Evolutionary conservation across 2,329 filamentous ascomycete species (phyloP), one percentile per base, ranked within the genome.

Genomic region (Alternaria brassicae): DNA sequence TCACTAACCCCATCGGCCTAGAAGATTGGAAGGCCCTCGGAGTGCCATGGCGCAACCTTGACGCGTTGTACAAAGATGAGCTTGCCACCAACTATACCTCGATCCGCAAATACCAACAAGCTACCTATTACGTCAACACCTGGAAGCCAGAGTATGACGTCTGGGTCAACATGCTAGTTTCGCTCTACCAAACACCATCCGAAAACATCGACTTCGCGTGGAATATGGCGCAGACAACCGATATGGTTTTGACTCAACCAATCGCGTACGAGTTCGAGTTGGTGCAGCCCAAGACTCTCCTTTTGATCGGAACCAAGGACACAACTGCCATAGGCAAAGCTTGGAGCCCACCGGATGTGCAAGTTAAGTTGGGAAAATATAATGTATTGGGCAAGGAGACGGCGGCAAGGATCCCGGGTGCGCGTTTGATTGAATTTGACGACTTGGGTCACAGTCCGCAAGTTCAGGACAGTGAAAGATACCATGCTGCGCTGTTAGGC

Each of bases 111-210:
- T 74, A 74, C 51, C 65, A 74, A 41, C 70, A 74, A 44, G 54
- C 65, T 1, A 73, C 71, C 17, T 73, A 73, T 40, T 73, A 73
- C 48, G 69, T 69, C 47, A 65, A 64, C 39, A 75, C 78, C 19
- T 86, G 84, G 85, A 71, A 78, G 39, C 67, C 76, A 2, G 75
- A 76, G 9, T 87, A 86, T 72, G 83, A 85, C 61, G 73, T 79
- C 12, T 86, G 84, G 84, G 84, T 85, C 49, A 78, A 80, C 41
- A 86, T 86, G 85, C 78, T 85, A 15, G 77, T 80, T 58, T 81
- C 82, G 55, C 78, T 86, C 50, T 86, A 86, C 74, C 63, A 78
- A 53, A 49, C 53, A 4, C 81, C 83, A 6, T 75, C 77, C 27
- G 80, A 79, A 30, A 68, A 74, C 23, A 40, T 40, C 1, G 72